Percentiles rank a stretch among this genome's conserved stretches.
Conservation (phyloP, 1,139 yeast species). For the Candida albicans region DNA sequence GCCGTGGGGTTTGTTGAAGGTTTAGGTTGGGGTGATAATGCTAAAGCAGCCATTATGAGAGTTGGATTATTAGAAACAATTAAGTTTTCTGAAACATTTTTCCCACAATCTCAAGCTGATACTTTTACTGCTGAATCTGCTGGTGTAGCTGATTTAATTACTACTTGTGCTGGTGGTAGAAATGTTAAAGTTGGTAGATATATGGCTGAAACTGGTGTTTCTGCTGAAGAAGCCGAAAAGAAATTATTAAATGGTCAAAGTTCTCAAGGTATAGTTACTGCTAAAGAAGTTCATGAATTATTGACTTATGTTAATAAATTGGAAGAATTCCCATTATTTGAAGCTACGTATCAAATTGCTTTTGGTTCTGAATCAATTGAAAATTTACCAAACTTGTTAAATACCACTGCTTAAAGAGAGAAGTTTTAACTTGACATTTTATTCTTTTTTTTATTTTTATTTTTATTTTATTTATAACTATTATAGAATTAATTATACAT, state of each 20-base stretch:
- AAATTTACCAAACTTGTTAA: conserved; percentile 41
- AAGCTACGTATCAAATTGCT: conserved; percentile 48
- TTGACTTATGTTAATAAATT: conserved; percentile 33
- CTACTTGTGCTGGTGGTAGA: conserved; percentile 52
- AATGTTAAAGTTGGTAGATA: conserved; percentile 49
- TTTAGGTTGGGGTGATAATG: conserved; percentile 53
- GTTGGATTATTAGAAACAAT: conserved; percentile 47
- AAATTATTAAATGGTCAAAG: conserved; percentile 49
- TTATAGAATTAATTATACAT: neutral
- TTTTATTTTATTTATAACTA: conserved; percentile 1
- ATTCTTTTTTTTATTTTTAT: neutral
- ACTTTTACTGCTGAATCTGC: conserved; percentile 50
- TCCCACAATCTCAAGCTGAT: conserved; percentile 39
- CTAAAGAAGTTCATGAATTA: conserved; percentile 50
- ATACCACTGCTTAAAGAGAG: neutral
- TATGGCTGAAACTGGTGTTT: conserved; percentile 47
- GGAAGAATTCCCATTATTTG: conserved; percentile 47
- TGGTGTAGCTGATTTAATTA: conserved; percentile 53
- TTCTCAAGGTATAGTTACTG: conserved; percentile 51
- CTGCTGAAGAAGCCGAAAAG: conserved; percentile 46
- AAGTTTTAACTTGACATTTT: neutral
- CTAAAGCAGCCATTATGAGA: conserved; percentile 52
- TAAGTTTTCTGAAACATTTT: conserved; percentile 40
- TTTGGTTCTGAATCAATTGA: conserved; percentile 44
- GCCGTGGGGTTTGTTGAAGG: conserved; percentile 54